These are phyloP conservation scores for Yarrowia alimentaria DNA, from an alignment of 805 yeast species.

Conservation along the genomic window DNA sequence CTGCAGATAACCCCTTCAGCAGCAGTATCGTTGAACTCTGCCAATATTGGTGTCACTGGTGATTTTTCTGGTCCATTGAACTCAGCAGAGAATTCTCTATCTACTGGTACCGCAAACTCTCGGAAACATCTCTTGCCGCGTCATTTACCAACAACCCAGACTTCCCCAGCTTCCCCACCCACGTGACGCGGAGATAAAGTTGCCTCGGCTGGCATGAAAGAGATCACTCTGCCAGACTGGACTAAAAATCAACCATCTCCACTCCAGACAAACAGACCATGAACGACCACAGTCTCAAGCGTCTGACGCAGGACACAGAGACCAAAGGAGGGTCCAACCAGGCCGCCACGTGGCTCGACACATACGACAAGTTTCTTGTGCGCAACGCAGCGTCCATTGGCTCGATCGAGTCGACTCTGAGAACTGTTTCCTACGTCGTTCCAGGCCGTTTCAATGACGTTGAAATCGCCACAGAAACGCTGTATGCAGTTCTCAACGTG, in stretches of 20 bases:
- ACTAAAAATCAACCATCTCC: not conserved
- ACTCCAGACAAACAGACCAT: not conserved
- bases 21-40: too few species aligned
- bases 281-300: not conserved
- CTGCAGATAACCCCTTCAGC: too few species aligned
- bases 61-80: too few species aligned
- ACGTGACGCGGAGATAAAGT: slow-evolving; percentile 24
- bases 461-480: slow-evolving; percentile 42
- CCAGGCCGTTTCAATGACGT: slow-evolving; percentile 44
- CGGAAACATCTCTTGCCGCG: too few species aligned
- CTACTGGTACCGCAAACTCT: too few species aligned
- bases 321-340: too few species aligned
- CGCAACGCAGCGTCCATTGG: slow-evolving; percentile 41
- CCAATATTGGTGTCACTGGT: too few species aligned
- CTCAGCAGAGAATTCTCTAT: too few species aligned
- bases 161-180: slow-evolving; percentile 19
- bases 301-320: not conserved
- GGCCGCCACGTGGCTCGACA: slow-evolving; percentile 37
- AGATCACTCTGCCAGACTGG: too few species aligned
- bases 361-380: slow-evolving; percentile 40
- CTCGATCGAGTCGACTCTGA: slow-evolving; percentile 41
- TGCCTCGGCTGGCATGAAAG: slow-evolving; percentile 22
- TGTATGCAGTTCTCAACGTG: slow-evolving; percentile 39
- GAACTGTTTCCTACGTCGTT: slow-evolving; percentile 40
- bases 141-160: too few species aligned